phyloP scores from a whole-genome alignment of 768 basidiomycete genomes.

The Lenzites betulinus region DNA sequence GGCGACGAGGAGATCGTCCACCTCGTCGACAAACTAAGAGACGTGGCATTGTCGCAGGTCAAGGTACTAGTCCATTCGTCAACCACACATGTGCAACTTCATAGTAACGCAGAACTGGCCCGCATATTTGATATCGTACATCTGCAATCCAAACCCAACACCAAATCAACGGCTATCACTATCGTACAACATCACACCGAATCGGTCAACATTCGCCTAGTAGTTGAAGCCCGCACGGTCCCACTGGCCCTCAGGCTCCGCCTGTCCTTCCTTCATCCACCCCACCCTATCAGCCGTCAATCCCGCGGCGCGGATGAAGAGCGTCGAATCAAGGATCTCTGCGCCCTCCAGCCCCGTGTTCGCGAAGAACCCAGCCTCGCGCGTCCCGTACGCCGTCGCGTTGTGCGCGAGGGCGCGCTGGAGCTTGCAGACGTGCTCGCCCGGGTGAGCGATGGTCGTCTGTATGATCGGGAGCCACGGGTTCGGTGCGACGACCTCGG shows the following conservation, averaged over 20 bases:
- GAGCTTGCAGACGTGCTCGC: constrained; percentile 56
- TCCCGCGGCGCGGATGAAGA: constrained; percentile 62
- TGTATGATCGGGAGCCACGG: constrained; percentile 62
- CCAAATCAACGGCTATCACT: too few species aligned
- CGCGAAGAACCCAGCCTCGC: constrained; percentile 37
- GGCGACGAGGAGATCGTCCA: too few species aligned
- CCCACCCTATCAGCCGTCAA: constrained; percentile 47
- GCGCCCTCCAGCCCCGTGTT: constrained; percentile 44
- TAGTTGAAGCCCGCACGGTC: constrained; percentile 34
- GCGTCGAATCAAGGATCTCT: constrained; percentile 57
- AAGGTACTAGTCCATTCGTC: too few species aligned
- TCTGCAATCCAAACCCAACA: too few species aligned
- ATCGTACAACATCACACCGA: too few species aligned
- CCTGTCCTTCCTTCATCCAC: constrained; percentile 42
- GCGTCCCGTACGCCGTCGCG: constrained; percentile 45
- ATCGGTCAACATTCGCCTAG: background rate
- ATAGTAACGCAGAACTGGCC: too few species aligned
- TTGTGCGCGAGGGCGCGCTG: constrained; percentile 54
- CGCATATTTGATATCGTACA: too few species aligned
- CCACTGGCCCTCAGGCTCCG: constrained; percentile 28
- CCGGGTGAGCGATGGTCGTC: constrained; percentile 54
- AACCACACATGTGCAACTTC: too few species aligned
- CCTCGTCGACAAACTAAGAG: too few species aligned
- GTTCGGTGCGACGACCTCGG: constrained; percentile 47
- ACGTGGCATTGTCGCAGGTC: too few species aligned